Base-by-base conservation (phyloP, 2,329 filamentous ascomycete species). In the Fusarium praegraminearum region DNA sequence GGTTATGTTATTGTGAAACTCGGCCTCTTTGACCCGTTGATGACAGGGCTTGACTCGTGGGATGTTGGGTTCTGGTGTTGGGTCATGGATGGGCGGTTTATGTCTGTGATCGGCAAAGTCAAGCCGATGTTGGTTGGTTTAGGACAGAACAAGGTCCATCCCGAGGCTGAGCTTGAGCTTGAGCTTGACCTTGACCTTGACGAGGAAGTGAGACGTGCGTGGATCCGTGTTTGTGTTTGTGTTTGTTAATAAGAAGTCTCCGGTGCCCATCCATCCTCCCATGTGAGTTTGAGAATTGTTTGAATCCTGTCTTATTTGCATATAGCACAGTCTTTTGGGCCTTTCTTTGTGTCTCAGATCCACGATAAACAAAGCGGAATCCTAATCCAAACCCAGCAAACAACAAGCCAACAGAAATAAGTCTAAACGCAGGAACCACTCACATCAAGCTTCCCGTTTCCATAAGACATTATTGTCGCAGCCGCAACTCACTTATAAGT, bases 131-230 rank as follows among this genome's bases (percentile, higher is more conserved):
- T 38, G 49, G 49, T 52, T 60, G 36, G 53, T 62, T 30, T 60
- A 47, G 61, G 53, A 43, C 30, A 65, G 51, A 24, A 52, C 49
- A 52, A 52, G 49, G 60, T 41, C 62, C 36, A 36, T 59, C 40
- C 65, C 26, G 47, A 66, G 62, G 62, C 62, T 65, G 62, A 66
- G 62, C 62, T 59, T 65, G 62, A 65, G 62, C 62, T 58, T 18
- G 35, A 61, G 35, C 49, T 40, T 51, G 49, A 51, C 33, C 62
- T 58, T 18, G 35, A 61, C 40, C 49, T 40, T 51, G 49, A 51
- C 33, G 20, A 33, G 40, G 49, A 51, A 38, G 30, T 43, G 47
- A 63, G 45, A 65, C 54, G 41, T 66, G 30, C 32, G 32, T 66
- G 33, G 41, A 66, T 66, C 62, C 62, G 59, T 61, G 54, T 24